Evolutionary conservation across 169 alveolate species (phyloP), one percentile per base, ranked within the genome.

Genomic region (Plasmodium adleri): DNA sequence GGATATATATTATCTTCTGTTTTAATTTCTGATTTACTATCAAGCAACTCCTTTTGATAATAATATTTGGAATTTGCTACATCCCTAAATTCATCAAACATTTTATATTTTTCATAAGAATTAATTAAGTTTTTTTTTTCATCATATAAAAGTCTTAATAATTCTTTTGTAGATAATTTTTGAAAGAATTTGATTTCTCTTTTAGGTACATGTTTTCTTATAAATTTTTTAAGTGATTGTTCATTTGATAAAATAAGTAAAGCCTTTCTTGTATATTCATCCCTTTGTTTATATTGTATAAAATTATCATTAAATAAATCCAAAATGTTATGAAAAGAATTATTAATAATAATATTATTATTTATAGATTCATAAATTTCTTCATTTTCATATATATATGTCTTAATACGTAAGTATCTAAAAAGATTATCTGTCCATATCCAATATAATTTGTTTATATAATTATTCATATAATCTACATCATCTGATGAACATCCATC

Each of bases 51-150:
- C 43, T 58, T 68, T 22, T 83, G 85, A 72, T 83, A 83, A 83
- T 58, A 70, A 83, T 83, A 83, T 63, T 83, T 83, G n/a, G 91
- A 83, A 83, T 83, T 83, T 4, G 72, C 76, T 68, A 83, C 91
- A 59, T 83, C 91, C 6, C 91, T 80, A 63, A 83, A 68, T 17
- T 83, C 50, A 32, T 67, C 74, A 54, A 83, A 68, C 73, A 56
- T 68, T 83, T 68, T 43, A 15, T 49, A 68, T 56, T 83, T 83
- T 3, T 83, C 60, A 60, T 15, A 83, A 54, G 91, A 56, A 32
- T 83, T 83, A 68, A 83, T 83, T 70, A 83, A 68, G 43, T 83
- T 83, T 12, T 26, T 83, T 56, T 50, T 83, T 83, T 83, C 91
- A 0, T 50, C 47, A 15, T 58, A 64, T 24, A 68, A 60, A 32